A percentile compares a stretch with the other conserved stretches of the same genome.
Evolutionary conservation across 2,329 filamentous ascomycete genomes (phyloP).

Genomic region (Trichoderma sp.): DNA sequence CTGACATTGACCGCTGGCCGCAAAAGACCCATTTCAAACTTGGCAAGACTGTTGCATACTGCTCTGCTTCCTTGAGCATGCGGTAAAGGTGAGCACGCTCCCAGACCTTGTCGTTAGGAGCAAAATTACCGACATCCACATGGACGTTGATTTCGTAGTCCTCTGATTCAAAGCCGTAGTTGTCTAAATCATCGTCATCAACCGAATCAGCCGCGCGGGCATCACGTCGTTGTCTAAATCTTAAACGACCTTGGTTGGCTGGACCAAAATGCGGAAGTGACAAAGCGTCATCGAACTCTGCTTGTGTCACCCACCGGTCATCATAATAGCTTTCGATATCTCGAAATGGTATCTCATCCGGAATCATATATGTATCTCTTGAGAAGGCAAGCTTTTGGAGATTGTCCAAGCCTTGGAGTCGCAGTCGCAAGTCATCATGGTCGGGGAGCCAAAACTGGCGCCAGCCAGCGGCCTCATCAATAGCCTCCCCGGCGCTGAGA

Average conservation of each 20-base stretch:
- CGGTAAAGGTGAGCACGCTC: slow-evolving; percentile 1
- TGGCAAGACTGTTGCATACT: not conserved
- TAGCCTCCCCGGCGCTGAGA: not conserved
- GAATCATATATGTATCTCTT: not conserved
- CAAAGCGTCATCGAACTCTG: not conserved
- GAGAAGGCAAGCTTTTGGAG: slow-evolving; percentile 1
- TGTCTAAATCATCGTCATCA: not conserved
- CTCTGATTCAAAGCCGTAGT: not conserved
- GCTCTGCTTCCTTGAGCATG: slow-evolving; percentile 7
- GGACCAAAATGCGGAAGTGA: not conserved
- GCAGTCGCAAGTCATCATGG: not conserved
- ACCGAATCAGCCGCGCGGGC: not conserved
- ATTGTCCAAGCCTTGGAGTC: not conserved
- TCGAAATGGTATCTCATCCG: not conserved
- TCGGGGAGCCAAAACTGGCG: not conserved
- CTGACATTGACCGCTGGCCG: not conserved
- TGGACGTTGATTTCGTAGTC: not conserved
- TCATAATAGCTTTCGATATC: not conserved
- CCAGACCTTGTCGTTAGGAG: not conserved
- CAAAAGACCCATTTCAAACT: not conserved
- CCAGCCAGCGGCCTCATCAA: not conserved
- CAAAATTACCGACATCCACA: not conserved
- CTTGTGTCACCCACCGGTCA: not conserved
- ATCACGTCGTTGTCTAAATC: not conserved
- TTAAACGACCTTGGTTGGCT: not conserved